phyloP scores from a whole-genome alignment of 352 stramenopile genomes.

The Sclerospora graminicola region DNA sequence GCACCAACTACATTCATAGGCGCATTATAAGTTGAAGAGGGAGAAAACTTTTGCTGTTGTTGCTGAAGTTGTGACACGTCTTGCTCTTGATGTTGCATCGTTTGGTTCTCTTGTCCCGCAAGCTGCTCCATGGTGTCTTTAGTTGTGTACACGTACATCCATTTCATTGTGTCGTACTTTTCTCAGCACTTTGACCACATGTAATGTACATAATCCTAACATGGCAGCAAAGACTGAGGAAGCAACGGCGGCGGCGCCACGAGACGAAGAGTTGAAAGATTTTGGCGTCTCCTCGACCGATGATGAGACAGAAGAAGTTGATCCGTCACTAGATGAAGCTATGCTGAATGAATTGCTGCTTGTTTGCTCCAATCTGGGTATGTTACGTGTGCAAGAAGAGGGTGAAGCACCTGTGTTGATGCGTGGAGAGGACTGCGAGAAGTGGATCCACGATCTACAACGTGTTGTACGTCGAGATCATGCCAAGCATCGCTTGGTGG shows the following conservation, averaged over 20 bases:
- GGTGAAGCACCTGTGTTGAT: conserved; percentile 57
- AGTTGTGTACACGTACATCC: too few species aligned
- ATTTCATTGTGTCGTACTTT: too few species aligned
- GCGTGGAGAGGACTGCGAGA: conserved; percentile 70
- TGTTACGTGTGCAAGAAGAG: conserved; percentile 53
- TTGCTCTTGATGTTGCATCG: conserved; percentile 5
- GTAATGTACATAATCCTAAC: too few species aligned
- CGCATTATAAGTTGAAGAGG: conserved; percentile 8
- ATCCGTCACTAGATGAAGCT: conserved; percentile 42
- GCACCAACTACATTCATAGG: conserved; percentile 3
- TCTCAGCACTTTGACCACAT: too few species aligned
- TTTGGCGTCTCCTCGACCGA: conserved; percentile 43
- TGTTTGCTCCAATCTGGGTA: conserved; percentile 81
- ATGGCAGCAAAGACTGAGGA: too few species aligned
- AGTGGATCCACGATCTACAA: conserved; percentile 84
- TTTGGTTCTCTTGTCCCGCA: neutral
- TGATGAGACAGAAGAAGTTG: conserved; percentile 21
- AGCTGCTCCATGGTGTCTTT: too few species aligned
- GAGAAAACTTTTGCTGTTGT: conserved; percentile 8
- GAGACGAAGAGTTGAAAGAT: conserved; percentile 11
- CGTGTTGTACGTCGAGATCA: conserved; percentile 72
- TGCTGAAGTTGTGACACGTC: conserved; percentile 2
- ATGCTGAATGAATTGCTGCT: conserved; percentile 86
- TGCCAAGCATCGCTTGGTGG: conserved; percentile 70
- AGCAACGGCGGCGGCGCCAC: too few species aligned